These are phyloP conservation scores for Ramalina intermedia DNA, from an alignment of 495 filamentous ascomycete species.

Conservation along the genomic window DNA sequence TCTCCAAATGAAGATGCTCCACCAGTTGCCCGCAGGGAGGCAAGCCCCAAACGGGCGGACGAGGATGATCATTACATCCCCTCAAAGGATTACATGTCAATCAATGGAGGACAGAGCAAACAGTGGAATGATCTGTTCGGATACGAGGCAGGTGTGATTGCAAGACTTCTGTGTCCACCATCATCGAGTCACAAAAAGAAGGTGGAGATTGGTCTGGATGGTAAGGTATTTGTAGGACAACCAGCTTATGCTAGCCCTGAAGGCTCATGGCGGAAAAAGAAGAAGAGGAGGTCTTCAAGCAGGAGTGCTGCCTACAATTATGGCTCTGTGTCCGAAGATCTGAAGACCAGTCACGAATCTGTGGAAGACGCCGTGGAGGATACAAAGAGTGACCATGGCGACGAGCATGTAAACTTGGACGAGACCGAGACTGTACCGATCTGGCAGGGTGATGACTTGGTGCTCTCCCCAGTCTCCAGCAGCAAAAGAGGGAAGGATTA, in stretches of 20 bases:
- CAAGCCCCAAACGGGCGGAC: slow-evolving; percentile 25
- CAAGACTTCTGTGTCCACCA: slow-evolving; percentile 69
- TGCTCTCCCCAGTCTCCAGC: neutral
- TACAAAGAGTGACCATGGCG: neutral
- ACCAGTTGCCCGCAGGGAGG: slow-evolving; percentile 5
- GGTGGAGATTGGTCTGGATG: slow-evolving; percentile 78
- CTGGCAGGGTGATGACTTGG: neutral
- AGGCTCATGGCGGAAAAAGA: slow-evolving; percentile 75
- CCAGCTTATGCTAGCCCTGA: slow-evolving; percentile 79
- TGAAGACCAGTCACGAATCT: too few relatives aligned
- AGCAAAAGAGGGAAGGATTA: too few relatives aligned
- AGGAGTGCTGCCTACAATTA: neutral
- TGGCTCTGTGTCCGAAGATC: neutral
- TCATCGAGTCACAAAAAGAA: slow-evolving; percentile 69
- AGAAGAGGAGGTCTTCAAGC: slow-evolving; percentile 25
- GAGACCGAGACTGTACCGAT: neutral
- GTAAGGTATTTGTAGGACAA: slow-evolving; percentile 70
- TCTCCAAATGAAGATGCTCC: slow-evolving; percentile 13
- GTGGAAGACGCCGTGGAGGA: neutral
- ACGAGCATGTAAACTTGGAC: neutral
- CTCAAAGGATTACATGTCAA: slow-evolving; percentile 5
- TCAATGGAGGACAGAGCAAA: neutral
- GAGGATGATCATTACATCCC: slow-evolving; percentile 25
- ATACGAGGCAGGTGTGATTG: slow-evolving; percentile 42
- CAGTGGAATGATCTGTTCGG: slow-evolving; percentile 13